Base-by-base conservation (phyloP, 306 rosid species). In the Delonix regia region DNA sequence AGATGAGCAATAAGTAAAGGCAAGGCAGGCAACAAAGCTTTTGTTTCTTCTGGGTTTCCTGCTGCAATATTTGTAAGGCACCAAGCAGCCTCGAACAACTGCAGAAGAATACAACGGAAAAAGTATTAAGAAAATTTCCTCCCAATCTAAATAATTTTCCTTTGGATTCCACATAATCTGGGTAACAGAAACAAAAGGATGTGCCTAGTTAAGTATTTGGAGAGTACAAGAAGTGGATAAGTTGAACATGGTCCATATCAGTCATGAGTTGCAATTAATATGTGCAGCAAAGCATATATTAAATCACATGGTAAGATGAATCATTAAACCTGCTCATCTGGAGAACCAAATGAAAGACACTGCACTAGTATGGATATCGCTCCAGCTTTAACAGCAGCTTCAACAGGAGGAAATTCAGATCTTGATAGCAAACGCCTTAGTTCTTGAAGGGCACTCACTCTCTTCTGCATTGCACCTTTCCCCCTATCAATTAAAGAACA, bases 81-180 rank as follows among this genome's bases (percentile, higher is more conserved):
- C 99, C 99, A 95, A 79, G 99, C 97, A 16, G 98, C 98, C 91
- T 95, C 99, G 62, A 91, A 97, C 89, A 93, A 90, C 98, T 95
- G 87, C 87, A 88, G 80, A 59, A 81, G 62, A 73, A 90, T 49
- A 80, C 47, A 84, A 47, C 33, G 65, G 38, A 80, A 62, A 81
- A 78, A 78, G 72, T 59, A 62, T 36, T 76, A 77, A 68, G 74
- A 83, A 79, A 69, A 4, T 22, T 36, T 47, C n/a, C 9, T 42
- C 47, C 70, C 56, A 59, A 65, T 64, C 52, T 28, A 76, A 11
- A 41, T 11, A 21, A 38, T 13, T 19, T 2, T 13, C 28, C 19
- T 38, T 3, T 9, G 28, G 61, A 34, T 75, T 71, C 49, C 36
- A 49, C 59, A 67, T 27, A 12, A 39, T 63, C 21, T 28, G 75